These are phyloP conservation scores for Coffea canephora DNA, from an alignment of 257 asterid genomes.

Conservation along the genomic window DNA sequence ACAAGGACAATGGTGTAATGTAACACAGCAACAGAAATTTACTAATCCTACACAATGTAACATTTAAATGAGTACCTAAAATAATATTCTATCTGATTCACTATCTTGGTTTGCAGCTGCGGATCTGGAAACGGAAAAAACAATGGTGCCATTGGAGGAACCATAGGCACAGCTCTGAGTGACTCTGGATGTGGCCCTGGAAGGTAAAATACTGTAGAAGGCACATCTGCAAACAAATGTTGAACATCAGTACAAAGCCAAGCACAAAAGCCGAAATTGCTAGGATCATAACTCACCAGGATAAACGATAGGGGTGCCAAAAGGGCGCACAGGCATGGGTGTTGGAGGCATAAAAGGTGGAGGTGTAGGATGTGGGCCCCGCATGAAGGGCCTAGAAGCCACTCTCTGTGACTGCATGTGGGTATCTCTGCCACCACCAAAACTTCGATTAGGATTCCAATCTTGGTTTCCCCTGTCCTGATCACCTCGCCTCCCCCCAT, in stretches of 20 bases:
- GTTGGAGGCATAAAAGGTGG: conserved; percentile 45
- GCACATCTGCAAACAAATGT: conserved; percentile 46
- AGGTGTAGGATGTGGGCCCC: conserved; percentile 44
- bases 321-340: conserved; percentile 43
- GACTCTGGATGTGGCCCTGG: conserved; percentile 52
- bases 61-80: conserved; percentile 47
- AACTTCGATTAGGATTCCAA: conserved; percentile 48
- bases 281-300: conserved; percentile 47
- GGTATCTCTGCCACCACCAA: conserved; percentile 56
- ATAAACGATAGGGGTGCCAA: conserved; percentile 44
- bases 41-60: neutral
- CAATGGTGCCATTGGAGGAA: conserved; percentile 41
- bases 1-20: neutral
- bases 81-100: conserved; percentile 69
- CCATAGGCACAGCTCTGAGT: conserved; percentile 49
- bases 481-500: conserved; percentile 68
- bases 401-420: conserved; percentile 50
- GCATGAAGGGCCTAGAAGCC: conserved; percentile 49
- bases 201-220: conserved; percentile 41
- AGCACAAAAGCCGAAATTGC: neutral
- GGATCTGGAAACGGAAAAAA: conserved; percentile 47
- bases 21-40: neutral
- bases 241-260: conserved; percentile 17
- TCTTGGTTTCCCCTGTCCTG: conserved; percentile 58
- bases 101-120: conserved; percentile 47